Conservation (phyloP, 345 rosid genomes). For the Eucalyptus cloeziana region DNA sequence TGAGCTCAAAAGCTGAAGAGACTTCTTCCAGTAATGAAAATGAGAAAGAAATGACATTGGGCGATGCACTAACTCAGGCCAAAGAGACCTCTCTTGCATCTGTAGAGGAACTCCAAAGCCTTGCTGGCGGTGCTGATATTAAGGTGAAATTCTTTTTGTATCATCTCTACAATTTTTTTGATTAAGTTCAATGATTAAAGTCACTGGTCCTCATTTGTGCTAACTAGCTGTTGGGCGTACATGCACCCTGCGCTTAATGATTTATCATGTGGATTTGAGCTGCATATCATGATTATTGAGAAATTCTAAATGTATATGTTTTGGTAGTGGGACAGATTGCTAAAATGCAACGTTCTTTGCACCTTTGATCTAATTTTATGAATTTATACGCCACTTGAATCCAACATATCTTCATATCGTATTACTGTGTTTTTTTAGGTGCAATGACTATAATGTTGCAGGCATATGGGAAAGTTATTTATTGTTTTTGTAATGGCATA, state of each 20-base stretch:
- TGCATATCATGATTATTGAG: neutral
- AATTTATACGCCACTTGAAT: neutral
- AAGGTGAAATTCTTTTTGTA: constrained; percentile 36
- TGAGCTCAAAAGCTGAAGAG: constrained; percentile 35
- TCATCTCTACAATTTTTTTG: neutral
- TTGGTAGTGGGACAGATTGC: neutral
- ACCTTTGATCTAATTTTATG: neutral
- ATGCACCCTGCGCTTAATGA: neutral
- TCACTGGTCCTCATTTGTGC: neutral
- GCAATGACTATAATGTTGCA: neutral
- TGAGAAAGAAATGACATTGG: constrained; percentile 65
- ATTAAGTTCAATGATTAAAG: neutral
- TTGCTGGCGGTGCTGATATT: constrained; percentile 97
- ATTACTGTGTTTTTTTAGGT: neutral
- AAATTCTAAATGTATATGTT: neutral
- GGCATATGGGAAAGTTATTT: neutral
- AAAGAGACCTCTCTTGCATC: constrained; percentile 75
- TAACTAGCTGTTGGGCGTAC: neutral
- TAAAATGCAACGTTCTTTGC: neutral
- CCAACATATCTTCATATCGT: neutral
- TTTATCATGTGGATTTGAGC: neutral
- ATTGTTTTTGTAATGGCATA: neutral
- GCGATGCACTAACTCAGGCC: constrained; percentile 71
- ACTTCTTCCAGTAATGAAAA: constrained; percentile 32
- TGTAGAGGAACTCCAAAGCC: constrained; percentile 92